Base-by-base conservation (phyloP, 129 eudicot genomes). In the Silybum marianum region DNA sequence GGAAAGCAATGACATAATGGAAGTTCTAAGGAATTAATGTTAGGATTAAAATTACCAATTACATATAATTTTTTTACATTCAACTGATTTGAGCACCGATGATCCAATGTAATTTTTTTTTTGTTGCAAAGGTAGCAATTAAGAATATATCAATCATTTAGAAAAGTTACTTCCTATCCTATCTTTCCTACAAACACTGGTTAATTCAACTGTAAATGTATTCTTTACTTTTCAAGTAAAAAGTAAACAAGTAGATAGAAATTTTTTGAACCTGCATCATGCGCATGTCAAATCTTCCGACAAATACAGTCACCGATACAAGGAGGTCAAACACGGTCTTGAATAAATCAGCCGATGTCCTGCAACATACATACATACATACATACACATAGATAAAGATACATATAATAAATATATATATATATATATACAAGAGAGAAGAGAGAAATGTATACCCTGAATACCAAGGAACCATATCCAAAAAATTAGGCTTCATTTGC, bases 381-480 rank as follows among this genome's bases (percentile, higher is more conserved):
- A 67, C 6, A 39, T 26, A 69, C 16, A 58, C 16, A 40, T 14
- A 39, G 7, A 74, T 10, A 73, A 81, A 32, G 60, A 28, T 67
- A 14, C 36, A 76, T 70, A 79, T n/a, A 74, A 28, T n/a, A 69
- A 0, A 40, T 9, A 42, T 42, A 44, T 11, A 24, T 16, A 70
- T 32, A 44, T 2, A 38, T n/a, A 66, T 18, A 34, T 62, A 67
- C 39, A 16, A 23, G 36, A 80, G 38, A 18, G 32, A 23, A 4
- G 22, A 63, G 82, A 78, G 24, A 9, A 39, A 68, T 23, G 38
- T 18, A 70, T 93, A 95, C 99, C 99, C 99, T n/a, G 99, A 95
- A 85, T 95, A 95, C 99, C 99, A 95, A 83, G 99, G 99, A 85
- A 95, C 99, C 99, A 96, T 96, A 79, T 96, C 98, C 80, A 96